Conservation (phyloP, 495 filamentous ascomycete species). For the Mytilinidion resinicola region DNA sequence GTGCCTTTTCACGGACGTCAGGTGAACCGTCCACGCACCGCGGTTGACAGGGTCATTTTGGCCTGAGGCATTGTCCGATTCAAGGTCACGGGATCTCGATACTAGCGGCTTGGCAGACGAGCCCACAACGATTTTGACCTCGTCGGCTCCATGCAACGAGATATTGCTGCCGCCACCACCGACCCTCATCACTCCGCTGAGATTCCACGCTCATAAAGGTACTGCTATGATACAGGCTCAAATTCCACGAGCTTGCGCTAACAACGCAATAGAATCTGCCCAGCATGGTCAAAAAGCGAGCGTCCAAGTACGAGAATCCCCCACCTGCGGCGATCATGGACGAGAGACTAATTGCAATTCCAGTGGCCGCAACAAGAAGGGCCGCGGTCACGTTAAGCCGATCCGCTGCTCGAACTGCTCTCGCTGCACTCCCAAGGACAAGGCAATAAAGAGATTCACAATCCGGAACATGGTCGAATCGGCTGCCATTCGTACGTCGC, state of each 20-base stretch:
- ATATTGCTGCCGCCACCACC: too few relatives aligned
- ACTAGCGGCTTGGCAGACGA: not conserved
- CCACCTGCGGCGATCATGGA: not conserved
- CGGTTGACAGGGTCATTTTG: too few relatives aligned
- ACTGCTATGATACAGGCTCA: too few relatives aligned
- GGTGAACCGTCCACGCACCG: too few relatives aligned
- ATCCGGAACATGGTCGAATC: constrained; percentile 99
- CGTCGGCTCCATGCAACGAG: not conserved
- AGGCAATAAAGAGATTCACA: constrained; percentile 99
- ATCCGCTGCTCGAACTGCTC: constrained; percentile 99
- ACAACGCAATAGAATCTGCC: constrained; percentile 34
- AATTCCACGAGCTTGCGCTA: not conserved
- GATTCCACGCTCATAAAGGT: too few relatives aligned
- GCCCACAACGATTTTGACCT: not conserved
- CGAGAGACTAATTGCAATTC: constrained; percentile 21
- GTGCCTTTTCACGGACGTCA: too few relatives aligned
- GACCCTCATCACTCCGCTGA: too few relatives aligned
- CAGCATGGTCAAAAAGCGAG: constrained; percentile 99
- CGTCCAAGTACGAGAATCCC: constrained; percentile 72
- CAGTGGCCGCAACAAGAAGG: constrained; percentile 99
- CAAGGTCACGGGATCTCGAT: too few relatives aligned
- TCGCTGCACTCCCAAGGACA: constrained; percentile 99
- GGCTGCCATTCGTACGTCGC: constrained; percentile 92
- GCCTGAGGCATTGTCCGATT: too few relatives aligned
- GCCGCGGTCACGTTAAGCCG: constrained; percentile 98